These are phyloP conservation scores for Monosporascus sp. DNA, from an alignment of 2,329 filamentous ascomycete species.

Conservation along the genomic window DNA sequence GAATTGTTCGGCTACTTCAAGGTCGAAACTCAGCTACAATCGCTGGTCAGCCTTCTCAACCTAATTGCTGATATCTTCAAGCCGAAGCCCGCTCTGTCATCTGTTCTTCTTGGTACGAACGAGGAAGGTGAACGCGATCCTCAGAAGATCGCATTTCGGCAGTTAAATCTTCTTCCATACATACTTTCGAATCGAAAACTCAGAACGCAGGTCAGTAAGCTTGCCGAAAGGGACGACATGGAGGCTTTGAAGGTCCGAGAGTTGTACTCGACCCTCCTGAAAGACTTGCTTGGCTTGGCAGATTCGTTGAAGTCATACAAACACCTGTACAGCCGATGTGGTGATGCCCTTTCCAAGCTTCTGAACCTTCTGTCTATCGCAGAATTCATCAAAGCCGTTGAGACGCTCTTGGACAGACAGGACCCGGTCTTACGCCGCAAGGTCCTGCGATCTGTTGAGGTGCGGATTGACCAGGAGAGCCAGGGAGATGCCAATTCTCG, in stretches of 20 bases:
- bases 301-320: constrained; percentile 57
- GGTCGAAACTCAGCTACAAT: constrained; percentile 70
- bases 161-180: constrained; percentile 52
- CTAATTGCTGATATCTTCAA: constrained; percentile 72
- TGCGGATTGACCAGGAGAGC: constrained; percentile 69
- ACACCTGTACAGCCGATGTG: constrained; percentile 52
- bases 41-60: constrained; percentile 70
- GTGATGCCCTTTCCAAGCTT: constrained; percentile 71
- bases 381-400: constrained; percentile 85
- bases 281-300: constrained; percentile 60
- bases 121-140: constrained; percentile 44
- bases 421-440: constrained; percentile 72
- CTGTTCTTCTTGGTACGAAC: constrained; percentile 59
- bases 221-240: constrained; percentile 60
- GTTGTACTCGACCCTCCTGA: constrained; percentile 63
- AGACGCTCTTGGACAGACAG: constrained; percentile 71
- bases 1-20: constrained; percentile 69
- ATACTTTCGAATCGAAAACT: constrained; percentile 55
- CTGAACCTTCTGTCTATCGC: constrained; percentile 78
- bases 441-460: constrained; percentile 74
- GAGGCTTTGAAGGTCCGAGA: constrained; percentile 60
- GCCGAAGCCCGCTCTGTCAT: constrained; percentile 68
- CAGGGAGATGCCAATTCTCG: constrained; percentile 65
- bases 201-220: constrained; percentile 47
- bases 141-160: constrained; percentile 45